A percentile compares a stretch with the other conserved stretches of the same genome.
phyloP scores from a whole-genome alignment of 441 rosid species.

The Flueggea neowawraea region DNA sequence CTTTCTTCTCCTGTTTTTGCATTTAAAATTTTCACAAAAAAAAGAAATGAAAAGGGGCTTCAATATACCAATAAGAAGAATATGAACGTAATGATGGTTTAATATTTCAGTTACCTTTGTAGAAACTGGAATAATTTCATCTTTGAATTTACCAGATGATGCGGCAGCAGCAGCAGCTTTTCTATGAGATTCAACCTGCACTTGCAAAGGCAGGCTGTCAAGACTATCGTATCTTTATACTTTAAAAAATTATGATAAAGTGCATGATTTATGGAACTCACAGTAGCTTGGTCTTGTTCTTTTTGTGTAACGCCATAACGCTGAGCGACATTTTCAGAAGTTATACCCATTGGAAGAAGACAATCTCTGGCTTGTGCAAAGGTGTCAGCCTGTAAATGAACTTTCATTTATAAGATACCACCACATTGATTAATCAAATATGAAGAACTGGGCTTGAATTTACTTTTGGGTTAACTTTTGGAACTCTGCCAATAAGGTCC shows the following conservation, averaged over 20 bases:
- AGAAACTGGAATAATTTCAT: constrained; percentile 82
- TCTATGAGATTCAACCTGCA: constrained; percentile 90
- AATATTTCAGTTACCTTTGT: constrained; percentile 60
- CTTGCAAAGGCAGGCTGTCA: constrained; percentile 17
- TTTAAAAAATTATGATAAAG: too few species aligned
- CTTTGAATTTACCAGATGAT: constrained; percentile 83
- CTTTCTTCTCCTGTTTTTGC: constrained; percentile 91
- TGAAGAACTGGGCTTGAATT: constrained; percentile 4
- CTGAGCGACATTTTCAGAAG: constrained; percentile 94
- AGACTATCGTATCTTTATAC: not conserved
- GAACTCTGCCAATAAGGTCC: too few species aligned
- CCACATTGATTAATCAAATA: not conserved
- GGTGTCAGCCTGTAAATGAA: constrained; percentile 46
- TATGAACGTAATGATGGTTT: not conserved
- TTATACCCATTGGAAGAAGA: constrained; percentile 98
- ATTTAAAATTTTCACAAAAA: constrained; percentile 59
- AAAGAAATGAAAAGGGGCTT: not conserved
- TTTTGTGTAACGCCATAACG: constrained; percentile 84
- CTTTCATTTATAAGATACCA: constrained; percentile 1
- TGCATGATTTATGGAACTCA: constrained; percentile 32
- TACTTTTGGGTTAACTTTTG: too few species aligned
- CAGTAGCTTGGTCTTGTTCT: constrained; percentile 97
- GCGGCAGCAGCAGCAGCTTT: constrained; percentile 97
- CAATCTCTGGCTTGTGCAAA: constrained; percentile 88
- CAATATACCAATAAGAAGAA: not conserved